Evolutionary conservation across 148 eudicot species (phyloP), one percentile per base, ranked within the genome.

Genomic region (Persicaria tinctoria): DNA sequence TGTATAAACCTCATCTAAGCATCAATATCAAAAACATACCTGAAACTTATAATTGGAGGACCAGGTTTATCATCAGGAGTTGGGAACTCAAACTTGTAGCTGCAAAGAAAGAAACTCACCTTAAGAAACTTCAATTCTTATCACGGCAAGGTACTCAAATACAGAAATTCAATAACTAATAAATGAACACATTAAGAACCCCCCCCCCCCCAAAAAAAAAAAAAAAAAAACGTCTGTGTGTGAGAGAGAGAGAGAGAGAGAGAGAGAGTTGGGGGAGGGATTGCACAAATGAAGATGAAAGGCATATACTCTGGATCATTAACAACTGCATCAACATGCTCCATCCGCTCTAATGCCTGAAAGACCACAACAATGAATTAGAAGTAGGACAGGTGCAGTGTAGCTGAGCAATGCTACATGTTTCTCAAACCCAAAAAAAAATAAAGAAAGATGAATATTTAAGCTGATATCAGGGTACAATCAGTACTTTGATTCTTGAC

Each of bases 31-130:
- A 45, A 78, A 62, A 32, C 81, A 76, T 27, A 96, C 99, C 99
- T 96, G 88, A 96, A 96, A 88, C 97, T 96, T 83, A 96, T 96
- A 59, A 96, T 96, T 75, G 97, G 99, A 51, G 93, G 85, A 66
- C 99, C 99, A 46, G 99, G 99, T 78, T 92, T 87, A 79, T 96
- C 99, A 80, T 96, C 99, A n/a, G 99, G 99, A 69, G 94, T 86
- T 74, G 99, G 99, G 76, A 96, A 96, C 74, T 96, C 99, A 83
- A 96, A 96, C 84, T 96, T 96, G 89, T 96, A 96, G 81, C 99
- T 96, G 93, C 80, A 82, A 70, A 75, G 68, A 69, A 76, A 8
- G 75, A 66, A 78, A 63, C 55, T 46, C 73, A 76, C 60, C 12
- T 63, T 66, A 16, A 75, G 14, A 41, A n/a, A 1, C 2, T 32